These are phyloP conservation scores for Coniophora puteana DNA, from an alignment of 1,284 basidiomycete species.

Conservation along the genomic window DNA sequence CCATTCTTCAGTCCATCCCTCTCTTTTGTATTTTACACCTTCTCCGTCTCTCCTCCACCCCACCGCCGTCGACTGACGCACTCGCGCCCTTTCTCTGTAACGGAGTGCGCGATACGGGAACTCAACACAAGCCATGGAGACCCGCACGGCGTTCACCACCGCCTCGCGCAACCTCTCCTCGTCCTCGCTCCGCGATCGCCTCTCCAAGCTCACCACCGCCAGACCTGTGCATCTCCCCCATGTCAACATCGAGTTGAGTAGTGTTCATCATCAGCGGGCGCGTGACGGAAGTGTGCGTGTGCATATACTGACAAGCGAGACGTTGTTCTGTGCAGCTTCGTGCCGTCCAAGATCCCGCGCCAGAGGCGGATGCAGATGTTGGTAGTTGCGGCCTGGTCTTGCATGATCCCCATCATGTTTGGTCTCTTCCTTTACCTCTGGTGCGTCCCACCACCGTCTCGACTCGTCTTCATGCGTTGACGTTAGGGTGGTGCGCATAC, in stretches of 20 bases:
- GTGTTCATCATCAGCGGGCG: slow-evolving; percentile 6
- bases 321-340: slow-evolving; percentile 47
- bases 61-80: no score
- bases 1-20: no score
- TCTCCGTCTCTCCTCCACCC: no score
- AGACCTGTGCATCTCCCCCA: slow-evolving; percentile 59
- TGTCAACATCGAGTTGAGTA: slow-evolving; percentile 65
- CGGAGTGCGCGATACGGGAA: no score
- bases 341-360: slow-evolving; percentile 70
- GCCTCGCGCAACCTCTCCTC: slow-evolving; percentile 39
- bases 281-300: background rate
- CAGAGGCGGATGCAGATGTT: slow-evolving; percentile 82
- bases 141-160: background rate
- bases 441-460: slow-evolving; percentile 55
- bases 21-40: no score
- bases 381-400: slow-evolving; percentile 85
- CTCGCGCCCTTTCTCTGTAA: no score
- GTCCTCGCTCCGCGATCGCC: slow-evolving; percentile 48
- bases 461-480: background rate
- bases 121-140: slow-evolving; percentile 6
- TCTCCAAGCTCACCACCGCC: slow-evolving; percentile 51
- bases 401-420: slow-evolving; percentile 69
- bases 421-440: slow-evolving; percentile 76
- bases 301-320: background rate
- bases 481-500: slow-evolving; percentile 4